phyloP scores from a whole-genome alignment of 176 grass and related monocot genomes.

The Typha latifolia region DNA sequence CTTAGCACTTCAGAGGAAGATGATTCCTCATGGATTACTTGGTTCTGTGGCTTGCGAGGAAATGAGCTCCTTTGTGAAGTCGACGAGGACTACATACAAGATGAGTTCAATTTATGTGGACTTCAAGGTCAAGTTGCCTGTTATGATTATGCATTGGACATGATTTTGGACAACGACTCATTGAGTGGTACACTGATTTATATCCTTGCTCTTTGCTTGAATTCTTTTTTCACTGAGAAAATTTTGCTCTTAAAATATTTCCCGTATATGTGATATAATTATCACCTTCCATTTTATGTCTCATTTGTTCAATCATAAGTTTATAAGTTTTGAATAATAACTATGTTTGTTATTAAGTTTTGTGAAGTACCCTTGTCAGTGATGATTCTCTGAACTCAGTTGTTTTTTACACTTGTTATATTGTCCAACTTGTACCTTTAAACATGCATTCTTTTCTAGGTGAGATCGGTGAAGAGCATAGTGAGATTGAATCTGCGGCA shows the following conservation, averaged over 20 bases:
- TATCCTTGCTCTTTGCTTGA: neutral
- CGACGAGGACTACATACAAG: constrained; percentile 25
- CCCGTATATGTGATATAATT: neutral
- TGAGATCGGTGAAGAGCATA: constrained; percentile 12
- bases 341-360: neutral
- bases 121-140: constrained; percentile 10
- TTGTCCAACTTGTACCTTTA: neutral
- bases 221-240: neutral
- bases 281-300: neutral
- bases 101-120: constrained; percentile 24
- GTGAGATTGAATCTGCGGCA: constrained; percentile 18
- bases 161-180: constrained; percentile 23
- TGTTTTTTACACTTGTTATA: neutral
- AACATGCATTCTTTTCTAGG: neutral
- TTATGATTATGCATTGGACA: constrained; percentile 22
- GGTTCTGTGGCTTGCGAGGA: constrained; percentile 20
- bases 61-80: constrained; percentile 24
- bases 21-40: constrained; percentile 24
- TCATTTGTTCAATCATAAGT: neutral
- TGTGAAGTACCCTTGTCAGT: neutral
- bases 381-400: neutral
- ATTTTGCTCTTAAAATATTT: neutral
- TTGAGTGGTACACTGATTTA: constrained; percentile 10
- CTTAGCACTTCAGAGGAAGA: constrained; percentile 18
- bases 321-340: neutral